Evolutionary conservation across 1,284 basidiomycete species (phyloP), one percentile per base, ranked within the genome.

Genomic region (Puccinia horiana): DNA sequence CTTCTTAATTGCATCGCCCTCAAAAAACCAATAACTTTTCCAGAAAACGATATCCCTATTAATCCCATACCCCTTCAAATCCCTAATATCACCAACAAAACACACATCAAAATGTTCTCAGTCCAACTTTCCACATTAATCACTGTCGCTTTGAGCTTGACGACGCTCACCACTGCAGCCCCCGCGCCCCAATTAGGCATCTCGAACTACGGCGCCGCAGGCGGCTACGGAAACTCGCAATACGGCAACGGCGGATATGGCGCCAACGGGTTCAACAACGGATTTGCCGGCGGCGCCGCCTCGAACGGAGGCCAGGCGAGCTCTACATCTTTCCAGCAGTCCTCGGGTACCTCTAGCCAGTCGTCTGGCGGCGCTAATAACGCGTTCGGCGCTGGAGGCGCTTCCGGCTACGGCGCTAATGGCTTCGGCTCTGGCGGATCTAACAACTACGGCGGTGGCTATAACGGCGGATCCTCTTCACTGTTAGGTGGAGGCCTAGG

Each of bases 251-350:
- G 42, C 37, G 63, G 63, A 2, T 67, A 23, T n/a, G 63, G 63
- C 6, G 6, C 2, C 3, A 42, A 42, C 18, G 63, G 63, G 9
- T 67, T 42, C 63, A 67, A 67, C 63, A 42, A 18, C 32, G 37
- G 20, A 12, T 67, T 23, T 37, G 42, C 40, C 63, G 63, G 63
- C 2, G 63, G 63, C 18, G 16, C n/a, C 2, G 35, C 35, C 5
- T 35, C 14, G 16, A 67, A 42, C 63, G 37, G 18, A 1, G 63
- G 63, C 18, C 63, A 67, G 32, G 1, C 37, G 20, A 67, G 63
- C 37, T 67, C 63, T 18, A 67, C 35, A 20, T 67, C 63, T 1
- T 67, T 67, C 63, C 63, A 67, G n/a, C 63, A 67, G 23, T 67
- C 63, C 0, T 67, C 63, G 2, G 63, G 63, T 8, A 67, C 63